phyloP scores from a whole-genome alignment of 257 asterid genomes.

The Solanum ossicruentum region DNA sequence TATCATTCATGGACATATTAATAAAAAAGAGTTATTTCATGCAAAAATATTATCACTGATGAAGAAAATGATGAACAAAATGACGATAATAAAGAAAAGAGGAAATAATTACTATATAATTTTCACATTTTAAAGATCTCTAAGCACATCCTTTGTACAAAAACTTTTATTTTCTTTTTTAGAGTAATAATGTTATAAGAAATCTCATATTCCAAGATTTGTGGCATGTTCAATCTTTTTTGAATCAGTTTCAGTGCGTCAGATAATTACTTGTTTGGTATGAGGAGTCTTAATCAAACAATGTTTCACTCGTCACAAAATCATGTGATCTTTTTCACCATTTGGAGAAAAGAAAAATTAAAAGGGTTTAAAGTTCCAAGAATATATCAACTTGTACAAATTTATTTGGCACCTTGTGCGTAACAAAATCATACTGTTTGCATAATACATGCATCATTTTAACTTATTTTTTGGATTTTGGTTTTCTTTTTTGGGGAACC shows the following conservation, averaged over 20 bases:
- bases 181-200: neutral
- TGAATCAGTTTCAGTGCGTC: neutral
- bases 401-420: neutral
- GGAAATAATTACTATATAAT: too few species aligned
- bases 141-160: too few species aligned
- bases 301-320: neutral
- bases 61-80: too few species aligned
- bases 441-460: neutral
- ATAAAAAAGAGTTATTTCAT: too few species aligned
- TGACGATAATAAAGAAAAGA: too few species aligned
- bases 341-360: neutral
- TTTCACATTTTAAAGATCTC: too few species aligned
- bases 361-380: neutral
- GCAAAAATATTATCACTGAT: too few species aligned
- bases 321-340: neutral
- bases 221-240: neutral
- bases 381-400: neutral
- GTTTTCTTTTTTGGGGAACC: neutral
- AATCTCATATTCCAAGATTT: neutral
- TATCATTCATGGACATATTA: too few species aligned
- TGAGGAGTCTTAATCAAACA: neutral
- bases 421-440: neutral
- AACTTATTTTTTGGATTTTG: neutral
- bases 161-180: too few species aligned
- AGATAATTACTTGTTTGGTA: neutral